Conservation (phyloP, 495 filamentous ascomycete species). For the Penicillium manginii region DNA sequence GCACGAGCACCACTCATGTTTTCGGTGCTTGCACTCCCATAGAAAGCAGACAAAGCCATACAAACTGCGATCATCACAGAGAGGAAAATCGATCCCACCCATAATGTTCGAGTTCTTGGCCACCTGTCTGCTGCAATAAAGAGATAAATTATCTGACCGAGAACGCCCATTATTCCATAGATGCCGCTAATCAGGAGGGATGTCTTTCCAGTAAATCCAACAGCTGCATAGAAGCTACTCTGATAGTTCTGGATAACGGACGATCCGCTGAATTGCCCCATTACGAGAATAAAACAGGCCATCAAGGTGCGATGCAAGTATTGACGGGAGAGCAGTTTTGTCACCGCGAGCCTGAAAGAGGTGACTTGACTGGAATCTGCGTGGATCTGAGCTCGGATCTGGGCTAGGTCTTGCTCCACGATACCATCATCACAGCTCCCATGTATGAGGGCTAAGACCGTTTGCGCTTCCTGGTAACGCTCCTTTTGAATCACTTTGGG, state of each 20-base stretch:
- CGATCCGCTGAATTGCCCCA: slow-evolving; percentile 29
- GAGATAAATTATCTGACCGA: slow-evolving; percentile 25
- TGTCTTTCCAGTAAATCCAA: slow-evolving; percentile 25
- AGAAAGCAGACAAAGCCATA: slow-evolving; percentile 22
- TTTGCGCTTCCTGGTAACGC: background rate
- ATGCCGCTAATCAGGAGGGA: slow-evolving; percentile 25
- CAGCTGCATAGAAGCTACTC: slow-evolving; percentile 20
- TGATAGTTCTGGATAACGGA: slow-evolving; percentile 27
- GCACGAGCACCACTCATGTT: slow-evolving; percentile 19
- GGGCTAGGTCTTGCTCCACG: slow-evolving; percentile 16
- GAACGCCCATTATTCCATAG: slow-evolving; percentile 26
- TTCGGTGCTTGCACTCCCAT: slow-evolving; percentile 10
- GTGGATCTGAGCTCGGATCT: slow-evolving; percentile 21
- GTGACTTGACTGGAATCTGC: background rate
- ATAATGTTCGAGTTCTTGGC: slow-evolving; percentile 24
- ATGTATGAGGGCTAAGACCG: slow-evolving; percentile 14
- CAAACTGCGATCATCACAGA: slow-evolving; percentile 26
- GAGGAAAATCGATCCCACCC: slow-evolving; percentile 23
- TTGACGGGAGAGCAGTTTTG: background rate
- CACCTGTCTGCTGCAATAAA: slow-evolving; percentile 22
- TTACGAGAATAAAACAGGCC: slow-evolving; percentile 23
- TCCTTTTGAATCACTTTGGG: background rate
- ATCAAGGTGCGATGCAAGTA: slow-evolving; percentile 6
- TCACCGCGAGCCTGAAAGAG: background rate
- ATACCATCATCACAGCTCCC: slow-evolving; percentile 9